Conservation (phyloP, 2,329 filamentous ascomycete genomes). For the Aspergillus ochraceoroseus region DNA sequence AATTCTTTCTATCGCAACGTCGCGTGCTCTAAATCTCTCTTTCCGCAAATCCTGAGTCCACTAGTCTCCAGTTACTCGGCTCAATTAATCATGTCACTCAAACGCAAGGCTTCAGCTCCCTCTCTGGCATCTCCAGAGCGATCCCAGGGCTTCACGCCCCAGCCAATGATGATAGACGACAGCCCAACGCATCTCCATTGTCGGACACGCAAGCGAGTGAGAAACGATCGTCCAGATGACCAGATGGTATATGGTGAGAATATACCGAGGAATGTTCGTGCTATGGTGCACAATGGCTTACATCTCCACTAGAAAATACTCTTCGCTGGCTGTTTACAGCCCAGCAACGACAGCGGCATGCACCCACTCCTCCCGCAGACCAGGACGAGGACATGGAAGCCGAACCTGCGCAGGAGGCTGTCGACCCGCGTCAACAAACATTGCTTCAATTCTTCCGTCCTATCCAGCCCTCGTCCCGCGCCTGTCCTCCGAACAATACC, state of each 20-base stretch:
- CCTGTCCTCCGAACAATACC: constrained; percentile 20
- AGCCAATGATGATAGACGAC: constrained; percentile 32
- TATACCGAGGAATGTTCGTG: too few relatives aligned
- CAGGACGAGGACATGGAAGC: constrained; percentile 27
- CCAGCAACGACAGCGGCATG: constrained; percentile 30
- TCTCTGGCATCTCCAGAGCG: constrained; percentile 40
- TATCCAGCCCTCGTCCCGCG: constrained; percentile 18
- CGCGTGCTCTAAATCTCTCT: too few relatives aligned
- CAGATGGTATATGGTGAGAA: constrained; percentile 51
- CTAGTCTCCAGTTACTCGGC: background rate
- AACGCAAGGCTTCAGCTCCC: constrained; percentile 56
- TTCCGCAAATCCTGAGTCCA: too few relatives aligned
- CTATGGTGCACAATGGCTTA: constrained; percentile 23
- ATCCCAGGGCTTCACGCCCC: constrained; percentile 22
- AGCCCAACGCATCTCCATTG: constrained; percentile 47
- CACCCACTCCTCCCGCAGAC: constrained; percentile 10
- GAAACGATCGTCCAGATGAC: constrained; percentile 56
- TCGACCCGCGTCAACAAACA: constrained; percentile 41
- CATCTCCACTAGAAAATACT: constrained; percentile 35
- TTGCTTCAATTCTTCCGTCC: constrained; percentile 40
- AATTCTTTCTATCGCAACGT: too few relatives aligned
- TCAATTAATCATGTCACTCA: constrained; percentile 48
- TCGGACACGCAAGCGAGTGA: constrained; percentile 56
- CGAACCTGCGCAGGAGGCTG: constrained; percentile 24
- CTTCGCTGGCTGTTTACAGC: constrained; percentile 42